Evolutionary conservation across 2,329 filamentous ascomycete species (phyloP).

Genomic region (Aspergillus ustus): DNA sequence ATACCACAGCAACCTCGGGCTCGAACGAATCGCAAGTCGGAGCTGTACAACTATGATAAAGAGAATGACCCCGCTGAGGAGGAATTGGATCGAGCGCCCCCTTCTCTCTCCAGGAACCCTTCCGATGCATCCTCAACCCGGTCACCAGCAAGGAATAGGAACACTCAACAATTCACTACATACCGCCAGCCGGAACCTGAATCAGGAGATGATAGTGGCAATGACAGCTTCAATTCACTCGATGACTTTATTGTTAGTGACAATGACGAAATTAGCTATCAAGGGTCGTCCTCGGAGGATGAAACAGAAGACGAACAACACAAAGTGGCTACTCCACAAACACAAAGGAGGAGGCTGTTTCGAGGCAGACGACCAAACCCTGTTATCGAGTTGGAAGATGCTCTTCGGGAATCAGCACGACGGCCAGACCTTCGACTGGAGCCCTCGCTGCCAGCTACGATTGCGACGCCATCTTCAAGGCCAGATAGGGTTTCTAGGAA

Average conservation of each 20-base stretch:
- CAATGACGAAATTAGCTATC: constrained; percentile 43
- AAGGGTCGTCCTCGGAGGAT: constrained; percentile 34
- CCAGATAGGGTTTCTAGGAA: constrained; percentile 22
- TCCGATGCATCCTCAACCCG: constrained; percentile 25
- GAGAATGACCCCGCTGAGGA: constrained; percentile 37
- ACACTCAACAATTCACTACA: constrained; percentile 19
- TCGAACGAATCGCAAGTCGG: constrained; percentile 31
- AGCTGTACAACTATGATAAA: constrained; percentile 39
- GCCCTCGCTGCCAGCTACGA: constrained; percentile 25
- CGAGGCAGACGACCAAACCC: constrained; percentile 38
- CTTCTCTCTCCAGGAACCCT: constrained; percentile 25
- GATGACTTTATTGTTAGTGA: constrained; percentile 49
- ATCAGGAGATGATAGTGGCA: constrained; percentile 31
- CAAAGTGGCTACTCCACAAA: constrained; percentile 23
- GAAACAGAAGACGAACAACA: constrained; percentile 34
- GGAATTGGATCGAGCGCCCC: constrained; percentile 19
- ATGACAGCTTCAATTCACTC: constrained; percentile 41
- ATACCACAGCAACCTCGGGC: constrained; percentile 29
- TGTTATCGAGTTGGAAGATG: constrained; percentile 23
- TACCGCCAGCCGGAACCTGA: constrained; percentile 26
- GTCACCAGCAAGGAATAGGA: constrained; percentile 27
- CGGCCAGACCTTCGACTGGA: constrained; percentile 26
- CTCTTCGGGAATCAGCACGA: constrained; percentile 16
- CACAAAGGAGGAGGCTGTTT: constrained; percentile 37
- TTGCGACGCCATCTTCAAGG: constrained; percentile 22